Conservation (phyloP, 306 rosid genomes). For the Lotus japonicus region DNA sequence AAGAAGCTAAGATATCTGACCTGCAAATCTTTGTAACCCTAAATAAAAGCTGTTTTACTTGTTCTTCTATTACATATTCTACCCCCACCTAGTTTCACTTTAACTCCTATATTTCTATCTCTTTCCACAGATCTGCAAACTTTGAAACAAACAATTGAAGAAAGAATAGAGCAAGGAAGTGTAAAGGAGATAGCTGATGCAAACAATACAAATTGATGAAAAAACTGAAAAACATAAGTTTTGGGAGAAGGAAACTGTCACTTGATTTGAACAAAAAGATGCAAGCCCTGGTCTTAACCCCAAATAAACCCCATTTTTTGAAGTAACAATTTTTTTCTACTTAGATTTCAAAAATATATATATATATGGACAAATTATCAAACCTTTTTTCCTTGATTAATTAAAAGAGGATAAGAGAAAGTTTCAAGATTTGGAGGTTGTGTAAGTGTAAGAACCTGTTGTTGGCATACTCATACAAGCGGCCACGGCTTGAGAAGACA, state of each 20-base stretch:
- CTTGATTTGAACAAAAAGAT: not conserved
- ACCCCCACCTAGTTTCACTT: not conserved
- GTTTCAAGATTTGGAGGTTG: not conserved
- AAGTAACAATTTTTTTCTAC: not conserved
- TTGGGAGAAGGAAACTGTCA: not conserved
- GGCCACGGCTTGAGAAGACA: conserved; percentile 89
- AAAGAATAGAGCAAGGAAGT: conserved; percentile 6
- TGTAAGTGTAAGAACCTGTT: conserved; percentile 44
- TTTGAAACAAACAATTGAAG: conserved; percentile 13
- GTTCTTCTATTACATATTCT: not conserved
- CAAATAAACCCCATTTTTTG: not conserved
- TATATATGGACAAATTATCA: not conserved
- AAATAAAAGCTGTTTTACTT: conserved; percentile 22
- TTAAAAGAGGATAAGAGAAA: not conserved
- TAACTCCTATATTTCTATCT: conserved; percentile 27
- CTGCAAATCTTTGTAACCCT: conserved; percentile 32
- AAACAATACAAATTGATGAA: no score
- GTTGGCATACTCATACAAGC: conserved; percentile 87
- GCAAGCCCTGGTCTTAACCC: not conserved
- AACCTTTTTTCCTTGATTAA: not conserved
- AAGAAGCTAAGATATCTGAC: conserved; percentile 35
- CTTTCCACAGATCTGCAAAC: conserved; percentile 32
- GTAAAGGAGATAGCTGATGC: not conserved
- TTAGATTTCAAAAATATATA: not conserved
- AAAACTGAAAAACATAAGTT: not conserved